These are phyloP conservation scores for Teratosphaeria zuluensis DNA, from an alignment of 2,329 filamentous ascomycete genomes.

Conservation along the genomic window DNA sequence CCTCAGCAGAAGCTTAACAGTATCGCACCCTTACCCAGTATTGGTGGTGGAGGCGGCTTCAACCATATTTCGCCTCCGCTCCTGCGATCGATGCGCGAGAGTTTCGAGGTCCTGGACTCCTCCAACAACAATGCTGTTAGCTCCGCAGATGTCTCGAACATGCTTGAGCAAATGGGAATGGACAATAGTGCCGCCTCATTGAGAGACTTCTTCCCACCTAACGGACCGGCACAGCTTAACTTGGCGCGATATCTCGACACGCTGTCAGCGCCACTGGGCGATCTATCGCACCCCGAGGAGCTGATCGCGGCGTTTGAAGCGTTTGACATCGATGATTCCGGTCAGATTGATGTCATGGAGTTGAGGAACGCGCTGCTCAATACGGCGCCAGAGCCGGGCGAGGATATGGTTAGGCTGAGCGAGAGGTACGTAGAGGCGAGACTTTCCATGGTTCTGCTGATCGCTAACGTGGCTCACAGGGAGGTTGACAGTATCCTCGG, in stretches of 20 bases:
- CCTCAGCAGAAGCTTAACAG: constrained; percentile 8
- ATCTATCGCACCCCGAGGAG: constrained; percentile 68
- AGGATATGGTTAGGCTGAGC: constrained; percentile 43
- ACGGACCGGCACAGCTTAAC: constrained; percentile 56
- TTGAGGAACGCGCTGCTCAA: constrained; percentile 73
- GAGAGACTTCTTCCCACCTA: constrained; percentile 68
- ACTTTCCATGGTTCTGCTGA: not conserved
- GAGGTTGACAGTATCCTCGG: constrained; percentile 83
- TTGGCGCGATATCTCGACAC: constrained; percentile 80
- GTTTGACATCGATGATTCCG: constrained; percentile 92
- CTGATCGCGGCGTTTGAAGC: constrained; percentile 84
- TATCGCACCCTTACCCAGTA: not conserved
- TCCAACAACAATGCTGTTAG: constrained; percentile 78
- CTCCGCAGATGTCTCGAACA: constrained; percentile 74
- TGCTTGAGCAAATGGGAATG: constrained; percentile 77
- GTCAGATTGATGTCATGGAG: constrained; percentile 77
- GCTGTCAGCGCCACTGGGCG: constrained; percentile 62
- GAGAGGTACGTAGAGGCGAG: constrained; percentile 34
- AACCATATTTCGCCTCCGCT: constrained; percentile 71
- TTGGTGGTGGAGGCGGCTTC: constrained; percentile 27
- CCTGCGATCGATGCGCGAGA: constrained; percentile 78
- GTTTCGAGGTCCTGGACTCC: constrained; percentile 85
- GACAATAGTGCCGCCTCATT: constrained; percentile 62
- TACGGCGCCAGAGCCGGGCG: constrained; percentile 66
- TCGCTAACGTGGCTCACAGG: not conserved